Base-by-base conservation (phyloP, 1,284 basidiomycete species). In the Thecaphora thlaspeos region DNA sequence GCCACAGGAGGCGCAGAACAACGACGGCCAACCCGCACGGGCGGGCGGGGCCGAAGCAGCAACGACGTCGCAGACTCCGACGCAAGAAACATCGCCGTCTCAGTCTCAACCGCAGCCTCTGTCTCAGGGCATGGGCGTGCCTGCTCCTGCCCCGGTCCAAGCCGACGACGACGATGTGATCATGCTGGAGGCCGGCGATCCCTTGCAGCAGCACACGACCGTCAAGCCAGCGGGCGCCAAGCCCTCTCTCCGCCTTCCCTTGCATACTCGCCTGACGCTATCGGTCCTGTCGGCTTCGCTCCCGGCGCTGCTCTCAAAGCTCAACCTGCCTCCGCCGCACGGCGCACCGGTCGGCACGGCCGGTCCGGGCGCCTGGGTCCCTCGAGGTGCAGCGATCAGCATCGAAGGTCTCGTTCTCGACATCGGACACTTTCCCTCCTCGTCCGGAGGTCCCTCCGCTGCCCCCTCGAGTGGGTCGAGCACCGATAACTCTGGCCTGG, bases 351-450 rank as follows among this genome's bases (percentile, higher is more conserved):
- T 56, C 1, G 70, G 70, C 18, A 70, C 64, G 32, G 59, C 59
- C 7, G 70, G 70, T 2, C 70, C 70, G 9, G 70, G 70, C n/a
- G 64, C 70, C 1, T 72, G 70, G 70, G 60, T 70, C 1, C 68
- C 60, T 17, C 61, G 70, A 4, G 70, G 70, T 12, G 64, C 70
- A 0, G 64, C 59, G 8, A 56, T 70, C 18, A 52, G 55, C 8
- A 62, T 72, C 44, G 70, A 72, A 40, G 70, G 70, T 12, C 32
- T 70, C 12, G 55, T 66, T 24, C 58, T 70, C 49, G 60, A 58
- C 18, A 52, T 72, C 46, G 61, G 60, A 46, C 28, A 30, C 28
- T 14, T 14, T 14, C 14, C 28, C 28, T 30, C 28, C 43, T 30
- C 28, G 8, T 7, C 28, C 28, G 28, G 8, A 7, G 28, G 8